Percentiles rank a stretch among this genome's conserved stretches.
phyloP scores from a whole-genome alignment of 257 asterid species.

The Solanum bulbocastanum region DNA sequence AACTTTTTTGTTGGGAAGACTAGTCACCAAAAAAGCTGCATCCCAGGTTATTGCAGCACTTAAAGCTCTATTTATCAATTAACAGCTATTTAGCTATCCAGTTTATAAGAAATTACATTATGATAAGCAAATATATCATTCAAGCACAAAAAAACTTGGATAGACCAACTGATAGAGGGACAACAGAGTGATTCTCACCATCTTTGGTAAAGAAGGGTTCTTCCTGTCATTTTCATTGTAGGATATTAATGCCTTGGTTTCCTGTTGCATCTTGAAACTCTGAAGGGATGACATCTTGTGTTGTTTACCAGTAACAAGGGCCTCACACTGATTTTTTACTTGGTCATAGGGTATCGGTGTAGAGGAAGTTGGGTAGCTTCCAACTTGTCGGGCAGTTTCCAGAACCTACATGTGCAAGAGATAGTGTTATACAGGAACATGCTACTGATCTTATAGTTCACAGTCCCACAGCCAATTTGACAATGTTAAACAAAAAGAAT shows the following conservation, averaged over 20 bases:
- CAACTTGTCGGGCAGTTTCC: conserved; percentile 42
- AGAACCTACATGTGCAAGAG: conserved; percentile 15
- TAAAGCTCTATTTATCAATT: not conserved
- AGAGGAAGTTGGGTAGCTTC: conserved; percentile 32
- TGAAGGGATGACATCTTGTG: conserved; percentile 36
- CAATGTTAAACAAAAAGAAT: not conserved
- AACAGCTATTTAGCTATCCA: not conserved
- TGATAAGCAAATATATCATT: not conserved
- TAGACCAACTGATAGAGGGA: not conserved
- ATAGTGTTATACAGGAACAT: not conserved
- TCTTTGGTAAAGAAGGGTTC: not conserved
- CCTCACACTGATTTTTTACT: conserved; percentile 41
- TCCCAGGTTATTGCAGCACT: not conserved
- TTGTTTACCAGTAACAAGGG: conserved; percentile 41
- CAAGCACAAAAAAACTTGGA: not conserved
- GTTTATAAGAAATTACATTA: not conserved
- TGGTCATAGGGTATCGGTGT: conserved; percentile 38
- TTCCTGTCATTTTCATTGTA: conserved; percentile 11
- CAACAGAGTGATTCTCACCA: conserved; percentile 11
- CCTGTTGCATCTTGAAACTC: conserved; percentile 36
- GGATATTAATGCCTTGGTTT: conserved; percentile 12
- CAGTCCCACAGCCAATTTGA: not conserved
- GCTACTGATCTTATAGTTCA: not conserved
- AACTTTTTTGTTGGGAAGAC: not conserved
- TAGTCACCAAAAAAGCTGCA: not conserved